Conservation (phyloP, 495 filamentous ascomycete species). For the Viridothelium virens region DNA sequence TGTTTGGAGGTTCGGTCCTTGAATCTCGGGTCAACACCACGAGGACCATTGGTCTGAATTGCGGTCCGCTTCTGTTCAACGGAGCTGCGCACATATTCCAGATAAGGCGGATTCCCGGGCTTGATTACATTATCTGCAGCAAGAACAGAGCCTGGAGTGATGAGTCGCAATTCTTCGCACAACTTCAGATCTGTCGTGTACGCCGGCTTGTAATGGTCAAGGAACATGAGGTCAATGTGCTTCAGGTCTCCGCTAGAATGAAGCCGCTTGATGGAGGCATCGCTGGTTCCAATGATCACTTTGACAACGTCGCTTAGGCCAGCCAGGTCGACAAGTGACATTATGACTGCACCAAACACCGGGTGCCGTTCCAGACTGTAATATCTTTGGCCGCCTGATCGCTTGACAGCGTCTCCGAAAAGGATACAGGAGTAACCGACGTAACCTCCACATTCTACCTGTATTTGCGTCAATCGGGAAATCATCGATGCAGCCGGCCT, state of each 20-base stretch:
- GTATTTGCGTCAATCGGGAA: constrained; percentile 16
- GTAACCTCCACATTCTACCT: constrained; percentile 73
- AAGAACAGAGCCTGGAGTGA: constrained; percentile 53
- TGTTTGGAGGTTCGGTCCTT: constrained; percentile 30
- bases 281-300: constrained; percentile 59
- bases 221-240: constrained; percentile 59
- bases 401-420: constrained; percentile 55
- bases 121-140: constrained; percentile 68
- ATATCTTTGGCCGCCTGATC: constrained; percentile 53
- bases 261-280: constrained; percentile 50
- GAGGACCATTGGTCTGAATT: constrained; percentile 23
- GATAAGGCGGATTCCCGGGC: constrained; percentile 68
- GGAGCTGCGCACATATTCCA: constrained; percentile 54
- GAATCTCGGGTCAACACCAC: constrained; percentile 27
- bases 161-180: constrained; percentile 57
- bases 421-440: constrained; percentile 71
- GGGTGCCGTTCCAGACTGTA: constrained; percentile 61
- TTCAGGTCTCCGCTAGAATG: constrained; percentile 44
- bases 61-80: constrained; percentile 42
- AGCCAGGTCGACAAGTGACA: constrained; percentile 56
- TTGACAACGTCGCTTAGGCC: constrained; percentile 58
- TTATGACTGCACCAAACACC: constrained; percentile 56
- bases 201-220: constrained; percentile 68
- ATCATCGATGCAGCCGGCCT: constrained; percentile 8
- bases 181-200: constrained; percentile 66